Evolutionary conservation across 148 eudicot species (phyloP).

Genomic region (Diospyros lotus): DNA sequence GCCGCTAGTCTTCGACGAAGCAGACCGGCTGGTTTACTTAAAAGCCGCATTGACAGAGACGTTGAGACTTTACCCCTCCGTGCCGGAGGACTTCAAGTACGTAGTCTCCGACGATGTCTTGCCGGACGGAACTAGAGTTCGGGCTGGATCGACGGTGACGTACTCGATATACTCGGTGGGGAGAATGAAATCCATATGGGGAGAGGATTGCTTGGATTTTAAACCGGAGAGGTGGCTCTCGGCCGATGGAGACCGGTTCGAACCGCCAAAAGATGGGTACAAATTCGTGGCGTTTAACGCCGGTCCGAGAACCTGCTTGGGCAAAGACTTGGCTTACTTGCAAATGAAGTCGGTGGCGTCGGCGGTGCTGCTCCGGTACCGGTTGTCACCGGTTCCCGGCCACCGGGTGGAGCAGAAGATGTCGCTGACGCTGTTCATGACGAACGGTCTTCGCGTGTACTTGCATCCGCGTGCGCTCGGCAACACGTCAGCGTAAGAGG

Average conservation of each 20-base stretch:
- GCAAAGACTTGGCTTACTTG: slow-evolving; percentile 79
- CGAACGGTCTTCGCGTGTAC: slow-evolving; percentile 63
- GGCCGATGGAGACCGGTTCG: slow-evolving; percentile 40
- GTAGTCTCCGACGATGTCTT: slow-evolving; percentile 67
- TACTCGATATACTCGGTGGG: slow-evolving; percentile 85
- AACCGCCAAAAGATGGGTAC: slow-evolving; percentile 61
- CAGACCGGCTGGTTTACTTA: slow-evolving; percentile 59
- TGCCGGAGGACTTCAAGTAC: slow-evolving; percentile 74
- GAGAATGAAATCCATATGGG: slow-evolving; percentile 85
- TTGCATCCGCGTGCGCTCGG: slow-evolving; percentile 55
- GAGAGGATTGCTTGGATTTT: slow-evolving; percentile 83
- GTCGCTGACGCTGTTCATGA: slow-evolving; percentile 81
- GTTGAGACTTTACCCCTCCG: slow-evolving; percentile 72
- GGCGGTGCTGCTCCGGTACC: slow-evolving; percentile 68
- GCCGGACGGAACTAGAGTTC: slow-evolving; percentile 63
- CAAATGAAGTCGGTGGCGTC: slow-evolving; percentile 87
- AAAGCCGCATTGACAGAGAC: slow-evolving; percentile 82
- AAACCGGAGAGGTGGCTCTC: slow-evolving; percentile 85
- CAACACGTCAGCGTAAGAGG: slow-evolving; percentile 16
- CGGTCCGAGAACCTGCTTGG: slow-evolving; percentile 84
- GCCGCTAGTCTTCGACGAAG: slow-evolving; percentile 70
- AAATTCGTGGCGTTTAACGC: slow-evolving; percentile 83
- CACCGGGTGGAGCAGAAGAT: slow-evolving; percentile 84
- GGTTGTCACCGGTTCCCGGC: slow-evolving; percentile 57
- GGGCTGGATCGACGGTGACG: slow-evolving; percentile 78